These are phyloP conservation scores for Epicoccum nigrum DNA, from an alignment of 2,329 filamentous ascomycete genomes.

Conservation along the genomic window DNA sequence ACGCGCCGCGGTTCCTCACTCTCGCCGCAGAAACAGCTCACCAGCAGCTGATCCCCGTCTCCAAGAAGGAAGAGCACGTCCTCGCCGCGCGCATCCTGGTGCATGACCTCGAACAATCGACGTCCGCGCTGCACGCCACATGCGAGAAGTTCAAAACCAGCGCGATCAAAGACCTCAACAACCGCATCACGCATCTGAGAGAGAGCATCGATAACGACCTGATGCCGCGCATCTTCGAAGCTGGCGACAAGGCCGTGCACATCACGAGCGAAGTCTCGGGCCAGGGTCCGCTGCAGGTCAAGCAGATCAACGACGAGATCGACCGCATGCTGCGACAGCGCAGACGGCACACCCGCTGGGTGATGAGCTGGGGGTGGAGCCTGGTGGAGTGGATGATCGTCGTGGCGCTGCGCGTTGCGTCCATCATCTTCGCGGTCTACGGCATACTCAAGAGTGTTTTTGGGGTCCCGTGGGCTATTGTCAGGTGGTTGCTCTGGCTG, in stretches of 20 bases:
- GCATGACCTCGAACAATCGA: conserved; percentile 53
- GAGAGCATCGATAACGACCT: conserved; percentile 57
- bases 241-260: conserved; percentile 80
- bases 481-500: conserved; percentile 83
- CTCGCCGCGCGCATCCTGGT: conserved; percentile 61
- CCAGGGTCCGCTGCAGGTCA: conserved; percentile 78
- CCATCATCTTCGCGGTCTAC: conserved; percentile 82
- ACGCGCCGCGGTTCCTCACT: conserved; percentile 44
- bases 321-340: conserved; percentile 72
- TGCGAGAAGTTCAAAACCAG: conserved; percentile 56
- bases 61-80: conserved; percentile 59
- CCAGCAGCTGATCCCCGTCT: conserved; percentile 51
- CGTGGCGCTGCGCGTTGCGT: conserved; percentile 91
- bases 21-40: conserved; percentile 54
- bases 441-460: conserved; percentile 69
- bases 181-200: conserved; percentile 53
- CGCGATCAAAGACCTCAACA: conserved; percentile 53
- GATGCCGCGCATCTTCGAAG: conserved; percentile 66
- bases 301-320: conserved; percentile 79
- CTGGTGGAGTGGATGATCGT: conserved; percentile 86
- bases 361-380: conserved; percentile 78
- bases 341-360: conserved; percentile 74
- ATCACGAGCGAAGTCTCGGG: conserved; percentile 77
- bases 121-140: conserved; percentile 56
- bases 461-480: conserved; percentile 62